Conservation (phyloP, 2,329 filamentous ascomycete species). For the Ceratocystis huliohia region DNA sequence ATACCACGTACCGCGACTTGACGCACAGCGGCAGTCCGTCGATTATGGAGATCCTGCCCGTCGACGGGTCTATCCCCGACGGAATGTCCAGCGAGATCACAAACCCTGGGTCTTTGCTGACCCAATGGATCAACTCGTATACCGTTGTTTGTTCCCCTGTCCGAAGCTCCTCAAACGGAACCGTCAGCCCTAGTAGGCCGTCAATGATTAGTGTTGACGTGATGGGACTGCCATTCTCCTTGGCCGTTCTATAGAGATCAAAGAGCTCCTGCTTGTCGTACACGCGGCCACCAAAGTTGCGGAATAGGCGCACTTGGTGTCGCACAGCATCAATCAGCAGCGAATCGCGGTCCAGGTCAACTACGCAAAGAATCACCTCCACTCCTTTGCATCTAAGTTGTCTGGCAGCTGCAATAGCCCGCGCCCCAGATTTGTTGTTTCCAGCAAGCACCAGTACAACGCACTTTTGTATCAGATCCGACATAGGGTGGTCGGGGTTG, state of each 20-base stretch:
- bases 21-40: slow-evolving; percentile 73
- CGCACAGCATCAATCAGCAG: slow-evolving; percentile 69
- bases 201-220: slow-evolving; percentile 75
- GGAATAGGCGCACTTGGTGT: slow-evolving; percentile 72
- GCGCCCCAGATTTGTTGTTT: slow-evolving; percentile 81
- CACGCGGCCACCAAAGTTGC: slow-evolving; percentile 67
- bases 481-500: slow-evolving; percentile 25
- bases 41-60: slow-evolving; percentile 51
- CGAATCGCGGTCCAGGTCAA: slow-evolving; percentile 70
- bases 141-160: slow-evolving; percentile 71
- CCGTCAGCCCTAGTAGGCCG: slow-evolving; percentile 72
- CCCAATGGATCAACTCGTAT: slow-evolving; percentile 86
- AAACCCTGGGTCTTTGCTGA: slow-evolving; percentile 72
- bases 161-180: slow-evolving; percentile 77
- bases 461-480: slow-evolving; percentile 26
- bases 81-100: slow-evolving; percentile 84
- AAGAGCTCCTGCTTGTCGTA: slow-evolving; percentile 49
- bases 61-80: slow-evolving; percentile 70
- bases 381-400: slow-evolving; percentile 76
- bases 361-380: slow-evolving; percentile 68
- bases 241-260: slow-evolving; percentile 42
- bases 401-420: slow-evolving; percentile 72
- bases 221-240: slow-evolving; percentile 17
- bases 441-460: slow-evolving; percentile 70
- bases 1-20: slow-evolving; percentile 68